Base-by-base conservation (phyloP, 31 red algal genomes). In the Odonthalia washingtoniensis region DNA sequence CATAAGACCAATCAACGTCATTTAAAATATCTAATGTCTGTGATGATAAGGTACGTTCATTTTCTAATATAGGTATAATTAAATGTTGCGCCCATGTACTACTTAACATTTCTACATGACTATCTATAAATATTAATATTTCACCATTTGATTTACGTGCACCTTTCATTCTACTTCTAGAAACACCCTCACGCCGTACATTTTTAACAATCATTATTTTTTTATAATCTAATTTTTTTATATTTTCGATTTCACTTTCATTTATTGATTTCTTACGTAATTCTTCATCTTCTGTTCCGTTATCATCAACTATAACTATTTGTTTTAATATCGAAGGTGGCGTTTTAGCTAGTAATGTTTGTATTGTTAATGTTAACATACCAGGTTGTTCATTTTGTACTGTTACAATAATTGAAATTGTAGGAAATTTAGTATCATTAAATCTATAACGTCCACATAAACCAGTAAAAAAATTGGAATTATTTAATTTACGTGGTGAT, bases 71-170 rank as follows among this genome's bases (percentile, higher is more conserved):
- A 24, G 90, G 90, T 34, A 87, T 24, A 41, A 93, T 49, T 32
- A 93, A 72, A 60, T 93, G 90, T 43, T 93, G 83, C 42, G 82
- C 42, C 90, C 90, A 93, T 26, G 90, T 93, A 9, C 83, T 77
- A 60, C 90, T 93, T 9, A 93, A 60, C 90, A 93, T 93, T 60
- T 93, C 90, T 1, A 93, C 78, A 72, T 93, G 90, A 73, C 83
- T 87, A 62, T 93, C 90, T 9, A 93, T 69, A 83, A 93, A 93
- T 40, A 93, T 78, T 21, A 93, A 83, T 5, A 93, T 83, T 39
- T 93, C 90, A 14, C 90, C 90, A 26, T 35, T 81, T 41, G 90
- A 82, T 38, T 26, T 77, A 33, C 78, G 64, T 44, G 83, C 75
- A 0, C 90, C 90, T 2, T 57, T 17, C 90, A 93, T 93, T 33